Percentiles rank a stretch among this genome's conserved stretches.
These are phyloP conservation scores for Tolypocladium pustulatum DNA, from an alignment of 2,329 filamentous ascomycete species.

Conservation along the genomic window DNA sequence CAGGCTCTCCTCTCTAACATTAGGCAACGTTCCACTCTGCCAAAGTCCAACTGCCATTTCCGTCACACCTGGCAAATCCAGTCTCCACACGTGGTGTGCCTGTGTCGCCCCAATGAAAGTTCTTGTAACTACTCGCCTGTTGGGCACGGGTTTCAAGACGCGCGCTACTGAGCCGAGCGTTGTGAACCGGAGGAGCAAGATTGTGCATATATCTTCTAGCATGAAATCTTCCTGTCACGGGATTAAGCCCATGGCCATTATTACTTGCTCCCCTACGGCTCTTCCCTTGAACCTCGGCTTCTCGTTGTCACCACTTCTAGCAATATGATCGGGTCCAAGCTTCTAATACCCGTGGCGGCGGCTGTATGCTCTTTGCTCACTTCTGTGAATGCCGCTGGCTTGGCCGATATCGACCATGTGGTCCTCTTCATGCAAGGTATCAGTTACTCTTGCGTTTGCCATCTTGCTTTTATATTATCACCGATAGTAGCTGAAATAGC, in stretches of 20 bases:
- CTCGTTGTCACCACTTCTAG: background rate
- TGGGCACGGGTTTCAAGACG: background rate
- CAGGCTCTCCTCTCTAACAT: background rate
- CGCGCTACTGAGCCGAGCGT: background rate
- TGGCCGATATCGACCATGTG: conserved; percentile 41
- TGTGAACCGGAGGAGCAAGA: background rate
- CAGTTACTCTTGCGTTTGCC: background rate
- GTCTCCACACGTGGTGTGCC: background rate
- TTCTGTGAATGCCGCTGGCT: conserved; percentile 2
- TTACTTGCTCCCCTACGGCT: background rate
- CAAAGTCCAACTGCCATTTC: background rate
- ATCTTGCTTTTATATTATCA: no score
- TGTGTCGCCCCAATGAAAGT: background rate
- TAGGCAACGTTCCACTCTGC: background rate
- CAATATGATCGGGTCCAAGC: background rate
- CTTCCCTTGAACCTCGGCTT: background rate
- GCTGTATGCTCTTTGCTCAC: background rate
- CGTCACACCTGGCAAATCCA: background rate
- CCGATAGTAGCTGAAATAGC: background rate
- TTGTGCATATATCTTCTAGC: background rate
- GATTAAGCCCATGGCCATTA: background rate
- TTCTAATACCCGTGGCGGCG: background rate
- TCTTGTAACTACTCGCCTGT: no score
- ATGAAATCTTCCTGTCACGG: background rate
- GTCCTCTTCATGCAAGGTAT: conserved; percentile 45